Percentiles rank a stretch among this genome's conserved stretches.
phyloP scores from a whole-genome alignment of 2,329 filamentous ascomycete species.

The Colletotrichum falcatum region DNA sequence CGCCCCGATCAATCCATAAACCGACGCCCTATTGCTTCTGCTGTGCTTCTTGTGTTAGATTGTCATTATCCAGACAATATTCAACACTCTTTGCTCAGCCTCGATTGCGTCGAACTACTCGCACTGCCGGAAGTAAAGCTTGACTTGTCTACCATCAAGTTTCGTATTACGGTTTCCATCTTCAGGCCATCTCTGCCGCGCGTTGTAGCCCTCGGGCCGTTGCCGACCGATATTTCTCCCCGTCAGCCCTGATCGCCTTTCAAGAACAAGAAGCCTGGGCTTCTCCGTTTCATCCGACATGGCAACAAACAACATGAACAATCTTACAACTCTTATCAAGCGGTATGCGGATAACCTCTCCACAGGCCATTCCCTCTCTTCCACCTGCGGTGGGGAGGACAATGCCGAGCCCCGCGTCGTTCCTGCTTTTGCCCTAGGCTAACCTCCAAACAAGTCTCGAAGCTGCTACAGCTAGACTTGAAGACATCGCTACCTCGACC shows the following conservation, averaged over 20 bases:
- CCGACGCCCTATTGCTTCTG: background rate
- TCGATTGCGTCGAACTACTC: background rate
- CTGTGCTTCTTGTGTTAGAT: background rate
- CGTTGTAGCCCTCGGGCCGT: constrained; percentile 6
- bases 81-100: background rate
- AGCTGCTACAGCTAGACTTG: constrained; percentile 93
- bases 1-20: background rate
- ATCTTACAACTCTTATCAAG: constrained; percentile 97
- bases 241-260: background rate
- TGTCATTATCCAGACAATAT: background rate
- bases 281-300: constrained; percentile 57
- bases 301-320: constrained; percentile 91
- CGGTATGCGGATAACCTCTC: constrained; percentile 70
- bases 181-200: constrained; percentile 25
- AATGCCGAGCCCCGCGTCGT: background rate
- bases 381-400: background rate
- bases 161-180: constrained; percentile 1
- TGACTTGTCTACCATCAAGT: background rate
- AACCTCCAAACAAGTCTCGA: constrained; percentile 79
- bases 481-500: constrained; percentile 90
- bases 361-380: constrained; percentile 30
- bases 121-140: background rate
- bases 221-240: constrained; percentile 9
- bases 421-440: constrained; percentile 48
- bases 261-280: constrained; percentile 25